phyloP scores from a whole-genome alignment of 768 basidiomycete genomes.

The Rossbeevera mucosa region DNA sequence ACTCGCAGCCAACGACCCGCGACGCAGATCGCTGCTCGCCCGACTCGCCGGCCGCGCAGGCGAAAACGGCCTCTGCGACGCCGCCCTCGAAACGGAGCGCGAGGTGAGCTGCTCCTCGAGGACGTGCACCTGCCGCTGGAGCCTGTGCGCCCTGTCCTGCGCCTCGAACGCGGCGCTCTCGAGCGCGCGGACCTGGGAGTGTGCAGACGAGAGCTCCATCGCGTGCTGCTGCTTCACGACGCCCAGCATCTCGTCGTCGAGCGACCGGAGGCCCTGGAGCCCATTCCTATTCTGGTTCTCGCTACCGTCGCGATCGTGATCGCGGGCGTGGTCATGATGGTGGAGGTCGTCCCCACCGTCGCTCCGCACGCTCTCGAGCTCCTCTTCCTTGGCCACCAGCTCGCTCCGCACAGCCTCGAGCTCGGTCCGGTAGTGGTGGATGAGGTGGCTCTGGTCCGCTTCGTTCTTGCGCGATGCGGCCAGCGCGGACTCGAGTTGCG shows the following conservation, averaged over 20 bases:
- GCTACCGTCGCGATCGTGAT: too few species aligned
- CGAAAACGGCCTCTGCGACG: conserved; percentile 44
- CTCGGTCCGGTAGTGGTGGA: conserved; percentile 62
- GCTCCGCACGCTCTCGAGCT: conserved; percentile 52
- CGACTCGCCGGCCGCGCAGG: conserved; percentile 45
- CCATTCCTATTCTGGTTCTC: background rate
- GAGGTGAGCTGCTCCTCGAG: conserved; percentile 63
- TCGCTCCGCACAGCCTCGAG: conserved; percentile 67
- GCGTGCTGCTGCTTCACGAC: conserved; percentile 69
- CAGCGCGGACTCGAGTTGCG: conserved; percentile 48
- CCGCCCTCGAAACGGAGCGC: conserved; percentile 40
- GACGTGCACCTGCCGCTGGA: conserved; percentile 62
- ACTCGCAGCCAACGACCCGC: conserved; percentile 33
- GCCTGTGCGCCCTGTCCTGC: conserved; percentile 58
- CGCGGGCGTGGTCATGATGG: too few species aligned
- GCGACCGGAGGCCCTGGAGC: conserved; percentile 41
- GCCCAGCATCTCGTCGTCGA: conserved; percentile 72
- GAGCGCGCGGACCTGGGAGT: conserved; percentile 72
- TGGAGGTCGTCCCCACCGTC: conserved; percentile 34
- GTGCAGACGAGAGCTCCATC: conserved; percentile 75
- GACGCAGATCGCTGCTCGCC: conserved; percentile 36
- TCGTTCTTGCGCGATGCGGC: conserved; percentile 42
- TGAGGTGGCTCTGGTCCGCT: conserved; percentile 60
- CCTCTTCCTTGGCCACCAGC: conserved; percentile 57
- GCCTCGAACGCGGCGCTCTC: conserved; percentile 72